Evolutionary conservation across 1,284 basidiomycete genomes (phyloP).

Genomic region (Marasmius fiardii): DNA sequence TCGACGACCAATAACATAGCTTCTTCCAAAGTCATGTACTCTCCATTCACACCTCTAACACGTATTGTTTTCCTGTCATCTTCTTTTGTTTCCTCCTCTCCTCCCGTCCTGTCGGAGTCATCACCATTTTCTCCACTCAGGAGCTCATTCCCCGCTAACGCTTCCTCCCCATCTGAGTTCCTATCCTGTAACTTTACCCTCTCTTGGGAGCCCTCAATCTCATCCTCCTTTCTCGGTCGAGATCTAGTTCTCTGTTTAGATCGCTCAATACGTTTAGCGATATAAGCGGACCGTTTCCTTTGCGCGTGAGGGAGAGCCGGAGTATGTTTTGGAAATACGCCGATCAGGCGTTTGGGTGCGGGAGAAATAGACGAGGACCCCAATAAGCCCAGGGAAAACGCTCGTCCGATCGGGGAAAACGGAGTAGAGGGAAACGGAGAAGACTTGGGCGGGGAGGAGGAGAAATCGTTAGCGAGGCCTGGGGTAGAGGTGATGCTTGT

Average conservation of each 20-base stretch:
- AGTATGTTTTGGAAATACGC: background rate
- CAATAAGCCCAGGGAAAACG: background rate
- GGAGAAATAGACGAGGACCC: background rate
- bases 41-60: background rate
- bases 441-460: background rate
- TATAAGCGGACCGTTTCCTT: conserved; percentile 12
- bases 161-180: conserved; percentile 5
- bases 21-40: background rate
- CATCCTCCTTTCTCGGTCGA: conserved; percentile 1
- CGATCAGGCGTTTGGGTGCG: background rate
- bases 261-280: conserved; percentile 12
- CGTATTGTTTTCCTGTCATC: conserved; percentile 1
- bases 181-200: background rate
- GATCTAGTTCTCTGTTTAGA: conserved; percentile 8
- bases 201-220: background rate
- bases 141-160: no score
- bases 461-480: background rate
- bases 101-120: conserved; percentile 3
- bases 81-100: background rate
- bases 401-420: background rate
- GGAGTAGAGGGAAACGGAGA: background rate
- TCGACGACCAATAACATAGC: conserved; percentile 4
- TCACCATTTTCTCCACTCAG: conserved; percentile 14
- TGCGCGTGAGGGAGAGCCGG: conserved; percentile 12
- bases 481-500: background rate